Conservation (phyloP, 2,329 filamentous ascomycete genomes). For the Hansfordia pulvinata region DNA sequence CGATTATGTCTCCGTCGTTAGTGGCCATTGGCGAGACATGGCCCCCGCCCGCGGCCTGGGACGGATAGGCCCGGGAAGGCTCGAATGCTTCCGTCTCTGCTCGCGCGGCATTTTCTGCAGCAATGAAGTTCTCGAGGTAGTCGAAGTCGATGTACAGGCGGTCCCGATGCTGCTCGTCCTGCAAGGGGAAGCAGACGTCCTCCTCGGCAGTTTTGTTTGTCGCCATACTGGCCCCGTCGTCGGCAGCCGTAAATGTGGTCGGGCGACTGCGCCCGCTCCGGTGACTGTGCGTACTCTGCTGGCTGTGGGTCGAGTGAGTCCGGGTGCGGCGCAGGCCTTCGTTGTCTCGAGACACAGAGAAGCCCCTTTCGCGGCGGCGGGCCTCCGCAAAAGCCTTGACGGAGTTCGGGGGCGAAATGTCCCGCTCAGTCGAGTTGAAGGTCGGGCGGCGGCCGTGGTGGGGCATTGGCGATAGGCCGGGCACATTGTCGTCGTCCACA, state of each 20-base stretch:
- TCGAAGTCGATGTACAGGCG: conserved; percentile 85
- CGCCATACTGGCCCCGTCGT: conserved; percentile 46
- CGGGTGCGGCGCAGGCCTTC: conserved; percentile 52
- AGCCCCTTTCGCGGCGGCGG: conserved; percentile 67
- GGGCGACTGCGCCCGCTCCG: conserved; percentile 35
- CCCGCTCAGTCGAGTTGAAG: conserved; percentile 49
- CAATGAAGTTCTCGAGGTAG: conserved; percentile 82
- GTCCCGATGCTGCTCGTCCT: conserved; percentile 51
- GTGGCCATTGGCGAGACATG: conserved; percentile 29
- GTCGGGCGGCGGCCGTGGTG: conserved; percentile 39
- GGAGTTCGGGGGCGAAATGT: conserved; percentile 83
- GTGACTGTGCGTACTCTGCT: conserved; percentile 47
- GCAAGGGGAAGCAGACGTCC: conserved; percentile 79
- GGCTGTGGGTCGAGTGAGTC: conserved; percentile 62
- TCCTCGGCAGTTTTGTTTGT: conserved; percentile 65
- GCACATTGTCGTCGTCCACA: conserved; percentile 54
- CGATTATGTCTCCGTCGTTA: conserved; percentile 41
- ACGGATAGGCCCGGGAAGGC: conserved; percentile 37
- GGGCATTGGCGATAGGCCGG: conserved; percentile 25
- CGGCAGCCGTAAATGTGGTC: conserved; percentile 39
- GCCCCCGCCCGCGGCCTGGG: conserved; percentile 11
- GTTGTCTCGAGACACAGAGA: conserved; percentile 25
- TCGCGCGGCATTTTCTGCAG: conserved; percentile 35
- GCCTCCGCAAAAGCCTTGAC: conserved; percentile 94
- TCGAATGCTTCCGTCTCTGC: conserved; percentile 37